phyloP scores from a whole-genome alignment of 1,139 yeast species.

The Meyerozyma sp. region DNA sequence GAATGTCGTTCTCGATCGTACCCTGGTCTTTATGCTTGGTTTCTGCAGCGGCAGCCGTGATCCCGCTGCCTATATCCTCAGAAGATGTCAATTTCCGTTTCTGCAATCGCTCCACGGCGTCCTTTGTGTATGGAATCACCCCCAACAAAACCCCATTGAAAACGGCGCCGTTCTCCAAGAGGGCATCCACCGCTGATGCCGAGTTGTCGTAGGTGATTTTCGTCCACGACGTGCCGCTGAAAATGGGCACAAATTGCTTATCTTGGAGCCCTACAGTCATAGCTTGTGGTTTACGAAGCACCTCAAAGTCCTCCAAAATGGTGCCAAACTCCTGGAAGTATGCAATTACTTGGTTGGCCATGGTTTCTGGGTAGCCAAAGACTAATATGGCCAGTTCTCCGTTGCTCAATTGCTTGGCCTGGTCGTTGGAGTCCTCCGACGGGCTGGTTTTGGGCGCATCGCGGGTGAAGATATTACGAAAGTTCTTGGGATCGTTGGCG shows the following conservation, averaged over 20 bases:
- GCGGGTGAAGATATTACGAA: constrained; percentile 41
- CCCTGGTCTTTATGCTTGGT: constrained; percentile 7
- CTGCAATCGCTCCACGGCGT: constrained; percentile 58
- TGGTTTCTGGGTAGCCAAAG: constrained; percentile 82
- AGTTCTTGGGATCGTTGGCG: constrained; percentile 43
- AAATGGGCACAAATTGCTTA: constrained; percentile 49
- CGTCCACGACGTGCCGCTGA: constrained; percentile 85
- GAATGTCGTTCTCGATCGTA: constrained; percentile 6
- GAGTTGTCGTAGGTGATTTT: constrained; percentile 77
- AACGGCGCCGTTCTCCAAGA: constrained; percentile 73
- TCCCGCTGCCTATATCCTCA: constrained; percentile 55
- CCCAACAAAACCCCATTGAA: constrained; percentile 72
- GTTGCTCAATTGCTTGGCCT: constrained; percentile 18
- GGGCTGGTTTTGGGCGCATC: constrained; percentile 5
- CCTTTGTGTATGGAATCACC: constrained; percentile 64
- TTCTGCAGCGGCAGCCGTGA: constrained; percentile 17
- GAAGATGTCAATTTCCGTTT: constrained; percentile 45
- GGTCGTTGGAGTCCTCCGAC: constrained; percentile 3
- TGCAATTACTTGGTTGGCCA: constrained; percentile 61
- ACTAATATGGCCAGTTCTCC: constrained; percentile 69
- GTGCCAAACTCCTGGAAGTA: constrained; percentile 80
- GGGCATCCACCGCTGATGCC: constrained; percentile 73
- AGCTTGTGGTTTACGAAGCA: constrained; percentile 4
- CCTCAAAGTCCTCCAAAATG: constrained; percentile 70
- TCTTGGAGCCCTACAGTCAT: background rate